Base-by-base conservation (phyloP, 805 yeast genomes). In the Candida palmyrensis region DNA sequence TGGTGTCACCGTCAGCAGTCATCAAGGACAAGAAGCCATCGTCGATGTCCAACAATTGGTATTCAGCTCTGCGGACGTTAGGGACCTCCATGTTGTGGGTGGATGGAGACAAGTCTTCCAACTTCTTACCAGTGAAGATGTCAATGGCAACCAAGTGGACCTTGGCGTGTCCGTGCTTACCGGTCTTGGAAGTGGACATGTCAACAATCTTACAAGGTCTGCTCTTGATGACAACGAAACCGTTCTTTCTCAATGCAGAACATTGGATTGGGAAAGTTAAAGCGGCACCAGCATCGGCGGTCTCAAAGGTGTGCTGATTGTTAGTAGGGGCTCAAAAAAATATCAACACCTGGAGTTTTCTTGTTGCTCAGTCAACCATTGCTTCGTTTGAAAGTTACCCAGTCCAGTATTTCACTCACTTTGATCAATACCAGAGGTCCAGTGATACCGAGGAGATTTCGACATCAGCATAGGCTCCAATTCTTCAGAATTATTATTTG, bases 111-210 rank as follows among this genome's bases (percentile, higher is more conserved):
- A 92, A 84, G 75, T 92, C 98, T 82, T 92, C 98, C 71, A 89
- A 82, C 79, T 92, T 92, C 89, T 92, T 92, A 71, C 86, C 84
- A 59, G 98, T 92, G 90, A 92, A 92, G 70, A 92, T 90, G 71
- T 92, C 98, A 58, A 85, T 81, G 66, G 97, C 97, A 53, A 92
- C 97, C 75, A 92, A 80, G 75, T 92, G 97, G 71, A 92, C 98
- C 82, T 92, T 92, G 69, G 98, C 98, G 92, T 92, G 98, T 77
- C 98, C 98, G 84, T 92, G 98, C 97, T 92, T 92, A 76, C 98
- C 98, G 57, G 98, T 92, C 84, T 92, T 92, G 62, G 98, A 92
- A 64, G 98, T 92, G 46, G 98, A 92, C 98, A 92, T 92, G 71
- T 92, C 98, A 59, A 92, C 95, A 71, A 92, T 92, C 82, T 92